phyloP scores from a whole-genome alignment of 371 early-diverging fungal genomes.

The Zychaea mexicana region DNA sequence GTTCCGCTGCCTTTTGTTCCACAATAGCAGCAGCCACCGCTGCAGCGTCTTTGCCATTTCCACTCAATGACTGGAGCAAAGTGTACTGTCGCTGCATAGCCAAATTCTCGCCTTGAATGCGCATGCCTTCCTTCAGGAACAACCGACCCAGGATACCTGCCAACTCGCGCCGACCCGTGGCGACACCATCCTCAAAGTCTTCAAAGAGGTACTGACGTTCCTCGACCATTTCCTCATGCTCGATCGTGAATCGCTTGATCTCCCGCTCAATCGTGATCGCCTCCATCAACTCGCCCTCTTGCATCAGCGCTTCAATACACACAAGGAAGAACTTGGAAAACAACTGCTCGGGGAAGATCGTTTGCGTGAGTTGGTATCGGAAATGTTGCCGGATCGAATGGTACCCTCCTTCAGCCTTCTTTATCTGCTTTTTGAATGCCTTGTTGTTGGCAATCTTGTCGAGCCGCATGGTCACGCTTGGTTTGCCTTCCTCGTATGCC shows the following conservation, averaged over 20 bases:
- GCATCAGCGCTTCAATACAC: slow-evolving; percentile 64
- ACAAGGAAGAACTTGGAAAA: slow-evolving; percentile 28
- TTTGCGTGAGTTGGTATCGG: slow-evolving; percentile 13
- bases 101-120: slow-evolving; percentile 67
- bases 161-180: slow-evolving; percentile 66
- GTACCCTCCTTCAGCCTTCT: slow-evolving; percentile 46
- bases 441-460: slow-evolving; percentile 60
- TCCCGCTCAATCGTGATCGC: slow-evolving; percentile 45
- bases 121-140: slow-evolving; percentile 72
- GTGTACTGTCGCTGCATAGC: slow-evolving; percentile 68
- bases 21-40: background rate
- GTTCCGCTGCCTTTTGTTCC: background rate
- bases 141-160: slow-evolving; percentile 71
- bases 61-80: slow-evolving; percentile 58
- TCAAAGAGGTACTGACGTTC: slow-evolving; percentile 61
- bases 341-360: slow-evolving; percentile 26
- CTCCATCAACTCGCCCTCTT: slow-evolving; percentile 68
- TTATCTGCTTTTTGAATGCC: slow-evolving; percentile 61
- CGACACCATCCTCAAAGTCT: slow-evolving; percentile 70
- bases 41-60: slow-evolving; percentile 10
- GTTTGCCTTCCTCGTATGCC: slow-evolving; percentile 28
- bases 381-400: slow-evolving; percentile 18
- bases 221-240: slow-evolving; percentile 50
- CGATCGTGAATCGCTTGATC: slow-evolving; percentile 42
- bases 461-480: slow-evolving; percentile 52